These are phyloP conservation scores for Irpex sp. DNA, from an alignment of 1,284 basidiomycete species.

Conservation along the genomic window DNA sequence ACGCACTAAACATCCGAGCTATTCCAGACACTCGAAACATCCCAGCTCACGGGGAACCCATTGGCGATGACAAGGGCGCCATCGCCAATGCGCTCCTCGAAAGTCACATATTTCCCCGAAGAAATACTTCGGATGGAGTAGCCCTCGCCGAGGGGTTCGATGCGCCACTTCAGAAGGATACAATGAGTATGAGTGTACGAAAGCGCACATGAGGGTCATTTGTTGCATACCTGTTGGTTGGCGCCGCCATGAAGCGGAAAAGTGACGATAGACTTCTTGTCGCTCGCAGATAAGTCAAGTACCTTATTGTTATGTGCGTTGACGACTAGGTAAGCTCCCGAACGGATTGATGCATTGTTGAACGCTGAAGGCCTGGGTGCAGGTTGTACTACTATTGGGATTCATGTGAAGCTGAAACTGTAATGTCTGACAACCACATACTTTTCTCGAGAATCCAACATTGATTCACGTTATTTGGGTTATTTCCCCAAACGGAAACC, in stretches of 20 bases:
- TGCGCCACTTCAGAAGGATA: slow-evolving; percentile 38
- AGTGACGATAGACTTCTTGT: slow-evolving; percentile 48
- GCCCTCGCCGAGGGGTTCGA: slow-evolving; percentile 33
- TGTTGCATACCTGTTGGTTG: slow-evolving; percentile 44
- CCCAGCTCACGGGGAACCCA: slow-evolving; percentile 30
- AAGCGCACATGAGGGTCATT: not conserved
- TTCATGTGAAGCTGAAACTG: not conserved
- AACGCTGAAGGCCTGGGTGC: not conserved
- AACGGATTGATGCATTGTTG: not conserved
- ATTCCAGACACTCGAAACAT: slow-evolving; percentile 16
- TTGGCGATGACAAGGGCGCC: slow-evolving; percentile 26
- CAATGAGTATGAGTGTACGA: not conserved
- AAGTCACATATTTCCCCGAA: slow-evolving; percentile 37
- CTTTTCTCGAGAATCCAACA: not conserved
- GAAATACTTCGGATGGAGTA: slow-evolving; percentile 41
- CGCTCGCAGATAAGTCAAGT: slow-evolving; percentile 50
- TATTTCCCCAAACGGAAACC: not conserved
- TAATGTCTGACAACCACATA: not conserved
- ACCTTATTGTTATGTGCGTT: slow-evolving; percentile 49
- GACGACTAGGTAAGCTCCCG: slow-evolving; percentile 37
- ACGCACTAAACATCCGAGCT: not conserved
- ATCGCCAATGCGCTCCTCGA: slow-evolving; percentile 34
- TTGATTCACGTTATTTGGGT: not conserved
- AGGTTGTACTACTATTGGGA: not conserved
- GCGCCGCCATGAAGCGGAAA: slow-evolving; percentile 37